Base-by-base conservation (phyloP, 2,329 filamentous ascomycete species). In the Fusarium mangiferae region DNA sequence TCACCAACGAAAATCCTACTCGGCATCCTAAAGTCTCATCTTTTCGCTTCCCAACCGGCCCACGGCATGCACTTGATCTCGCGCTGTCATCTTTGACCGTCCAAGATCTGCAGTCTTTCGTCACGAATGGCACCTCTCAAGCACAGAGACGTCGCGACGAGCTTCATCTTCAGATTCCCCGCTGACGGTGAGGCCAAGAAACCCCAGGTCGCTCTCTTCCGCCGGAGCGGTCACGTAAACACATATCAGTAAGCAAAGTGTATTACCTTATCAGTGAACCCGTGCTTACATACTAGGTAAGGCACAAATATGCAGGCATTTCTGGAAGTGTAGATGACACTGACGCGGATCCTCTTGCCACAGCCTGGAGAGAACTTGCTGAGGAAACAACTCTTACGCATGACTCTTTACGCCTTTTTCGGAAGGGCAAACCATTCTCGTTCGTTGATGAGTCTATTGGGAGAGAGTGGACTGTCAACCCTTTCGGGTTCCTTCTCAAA, bases 381-480 rank as follows among this genome's bases (percentile, higher is more conserved):
- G 90, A 93, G 77, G 91, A 93, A 78, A 92, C 91, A 0, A 84
- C 82, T 4, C 84, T 93, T 18, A 86, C 84, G 0, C 72, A 82
- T 0, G 76, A 81, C 1, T 84, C 85, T 1, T 77, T 91, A 12
- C 82, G 83, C 5, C 83, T 90, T 28, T 84, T 89, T 74, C 86
- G 89, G 24, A 83, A 85, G 30, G 91, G 90, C 4, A 90, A 90
- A 66, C 85, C 87, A 7, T 93, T 89, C 74, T 82, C 83, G 4
- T 91, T 92, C 69, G 75, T 77, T 10, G 90, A 92, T 73, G 77
- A 83, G 7, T 82, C 82, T 0, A 80, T 91, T 20, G 83, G 85
- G 26, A 87, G 89, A 30, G 83, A 88, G 76, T 93, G 91, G 90
- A 90, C 84, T 11, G 85, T 93, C 54, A 84, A 91, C 68, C 90